Evolutionary conservation across 768 basidiomycete species (phyloP).

Genomic region (Tulasnella sp.): DNA sequence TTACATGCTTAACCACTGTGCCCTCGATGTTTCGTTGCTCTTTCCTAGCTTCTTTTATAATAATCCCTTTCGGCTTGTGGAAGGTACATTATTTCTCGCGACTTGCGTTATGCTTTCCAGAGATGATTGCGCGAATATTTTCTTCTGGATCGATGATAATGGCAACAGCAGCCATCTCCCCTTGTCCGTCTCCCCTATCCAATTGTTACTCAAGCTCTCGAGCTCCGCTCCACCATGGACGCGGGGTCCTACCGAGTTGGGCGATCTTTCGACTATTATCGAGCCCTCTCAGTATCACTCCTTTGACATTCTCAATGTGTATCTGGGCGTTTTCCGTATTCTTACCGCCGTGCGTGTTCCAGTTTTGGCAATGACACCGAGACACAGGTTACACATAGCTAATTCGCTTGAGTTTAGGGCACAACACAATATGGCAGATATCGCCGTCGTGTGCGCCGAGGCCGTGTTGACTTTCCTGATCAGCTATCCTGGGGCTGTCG

Average conservation of each 20-base stretch:
- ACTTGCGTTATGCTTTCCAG: constrained; percentile 5
- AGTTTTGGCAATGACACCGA: no score
- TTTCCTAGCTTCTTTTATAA: constrained; percentile 26
- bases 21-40: constrained; percentile 18
- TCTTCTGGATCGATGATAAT: not conserved
- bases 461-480: constrained; percentile 70
- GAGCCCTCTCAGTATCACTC: constrained; percentile 8
- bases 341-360: constrained; percentile 3
- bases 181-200: constrained; percentile 5
- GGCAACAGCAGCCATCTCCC: constrained; percentile 5
- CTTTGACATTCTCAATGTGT: not conserved
- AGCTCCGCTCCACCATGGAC: not conserved
- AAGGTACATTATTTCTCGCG: constrained; percentile 22
- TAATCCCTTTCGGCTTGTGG: constrained; percentile 31
- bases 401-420: constrained; percentile 26
- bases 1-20: not conserved
- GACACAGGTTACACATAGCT: no score
- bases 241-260: not conserved
- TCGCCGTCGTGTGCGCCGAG: constrained; percentile 69
- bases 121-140: not conserved
- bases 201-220: not conserved
- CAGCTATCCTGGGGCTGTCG: constrained; percentile 72
- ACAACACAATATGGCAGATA: constrained; percentile 66
- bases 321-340: not conserved
- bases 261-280: constrained; percentile 2